Evolutionary conservation across 116 monocot species (phyloP).

Genomic region (Posidonia oceanica): DNA sequence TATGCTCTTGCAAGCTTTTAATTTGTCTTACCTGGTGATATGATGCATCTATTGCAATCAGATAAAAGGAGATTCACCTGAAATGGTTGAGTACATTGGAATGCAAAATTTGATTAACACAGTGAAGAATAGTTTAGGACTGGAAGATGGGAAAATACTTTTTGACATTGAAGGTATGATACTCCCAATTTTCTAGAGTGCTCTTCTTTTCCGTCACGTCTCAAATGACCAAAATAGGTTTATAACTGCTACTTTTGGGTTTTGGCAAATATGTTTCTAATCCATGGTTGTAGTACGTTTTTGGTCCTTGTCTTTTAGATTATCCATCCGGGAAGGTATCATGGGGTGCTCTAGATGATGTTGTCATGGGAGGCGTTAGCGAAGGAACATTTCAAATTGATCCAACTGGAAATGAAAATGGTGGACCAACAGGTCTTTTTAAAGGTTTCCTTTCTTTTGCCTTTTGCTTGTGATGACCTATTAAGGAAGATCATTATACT

Average conservation of each 20-base stretch:
- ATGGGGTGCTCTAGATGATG: slow-evolving; percentile 97
- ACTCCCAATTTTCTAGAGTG: background rate
- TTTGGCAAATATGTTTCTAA: background rate
- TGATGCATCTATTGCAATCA: slow-evolving; percentile 14
- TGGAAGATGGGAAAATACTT: slow-evolving; percentile 62
- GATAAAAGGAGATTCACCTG: slow-evolving; percentile 95
- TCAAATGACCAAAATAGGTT: background rate
- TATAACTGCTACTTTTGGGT: background rate
- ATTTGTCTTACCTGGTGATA: background rate
- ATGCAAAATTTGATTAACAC: slow-evolving; percentile 85
- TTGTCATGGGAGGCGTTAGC: slow-evolving; percentile 99
- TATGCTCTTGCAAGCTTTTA: background rate
- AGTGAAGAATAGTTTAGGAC: slow-evolving; percentile 49
- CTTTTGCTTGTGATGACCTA: too few relatives aligned
- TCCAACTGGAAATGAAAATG: slow-evolving; percentile 57
- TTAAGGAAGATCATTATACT: too few relatives aligned
- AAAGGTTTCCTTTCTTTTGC: slow-evolving; percentile 43
- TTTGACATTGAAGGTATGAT: slow-evolving; percentile 66
- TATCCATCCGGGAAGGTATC: slow-evolving; percentile 30
- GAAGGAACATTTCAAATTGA: slow-evolving; percentile 71
- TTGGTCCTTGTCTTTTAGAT: background rate
- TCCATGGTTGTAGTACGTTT: background rate
- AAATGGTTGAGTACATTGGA: slow-evolving; percentile 85
- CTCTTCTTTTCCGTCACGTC: background rate
- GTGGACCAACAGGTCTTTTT: slow-evolving; percentile 80